Evolutionary conservation across 345 rosid species (phyloP).

Genomic region (Capsella bursapastoris): DNA sequence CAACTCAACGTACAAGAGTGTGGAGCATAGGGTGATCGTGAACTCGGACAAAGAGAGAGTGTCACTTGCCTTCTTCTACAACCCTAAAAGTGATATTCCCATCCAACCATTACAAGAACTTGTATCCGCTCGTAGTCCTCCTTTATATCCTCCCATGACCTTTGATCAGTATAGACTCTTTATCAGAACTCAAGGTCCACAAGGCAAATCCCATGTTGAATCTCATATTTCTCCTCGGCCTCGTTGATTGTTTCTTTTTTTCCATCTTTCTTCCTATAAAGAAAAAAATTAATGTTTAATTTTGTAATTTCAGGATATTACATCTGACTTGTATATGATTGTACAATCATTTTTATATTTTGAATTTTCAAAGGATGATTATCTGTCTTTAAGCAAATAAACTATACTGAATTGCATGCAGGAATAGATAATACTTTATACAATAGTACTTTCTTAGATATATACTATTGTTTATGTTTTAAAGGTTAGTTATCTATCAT

Average conservation of each 20-base stretch:
- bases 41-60: slow-evolving; percentile 68
- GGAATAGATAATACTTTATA: background rate
- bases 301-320: slow-evolving; percentile 19
- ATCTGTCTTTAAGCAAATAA: slow-evolving; percentile 11
- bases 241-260: slow-evolving; percentile 31
- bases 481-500: background rate
- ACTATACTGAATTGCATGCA: background rate
- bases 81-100: slow-evolving; percentile 83
- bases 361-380: slow-evolving; percentile 13
- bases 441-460: too few species aligned
- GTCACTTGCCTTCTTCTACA: slow-evolving; percentile 91
- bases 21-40: slow-evolving; percentile 90
- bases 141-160: slow-evolving; percentile 74
- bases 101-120: slow-evolving; percentile 71
- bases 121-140: slow-evolving; percentile 58
- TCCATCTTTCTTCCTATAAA: background rate
- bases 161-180: slow-evolving; percentile 82
- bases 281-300: background rate
- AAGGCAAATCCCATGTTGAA: slow-evolving; percentile 88
- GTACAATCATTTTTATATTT: background rate
- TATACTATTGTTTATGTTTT: too few species aligned
- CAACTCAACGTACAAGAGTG: slow-evolving; percentile 85
- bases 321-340: slow-evolving; percentile 40
- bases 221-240: slow-evolving; percentile 54
- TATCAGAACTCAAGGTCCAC: slow-evolving; percentile 77